Conservation (phyloP, 2,329 filamentous ascomycete species). For the Atkinsonella texensis region DNA sequence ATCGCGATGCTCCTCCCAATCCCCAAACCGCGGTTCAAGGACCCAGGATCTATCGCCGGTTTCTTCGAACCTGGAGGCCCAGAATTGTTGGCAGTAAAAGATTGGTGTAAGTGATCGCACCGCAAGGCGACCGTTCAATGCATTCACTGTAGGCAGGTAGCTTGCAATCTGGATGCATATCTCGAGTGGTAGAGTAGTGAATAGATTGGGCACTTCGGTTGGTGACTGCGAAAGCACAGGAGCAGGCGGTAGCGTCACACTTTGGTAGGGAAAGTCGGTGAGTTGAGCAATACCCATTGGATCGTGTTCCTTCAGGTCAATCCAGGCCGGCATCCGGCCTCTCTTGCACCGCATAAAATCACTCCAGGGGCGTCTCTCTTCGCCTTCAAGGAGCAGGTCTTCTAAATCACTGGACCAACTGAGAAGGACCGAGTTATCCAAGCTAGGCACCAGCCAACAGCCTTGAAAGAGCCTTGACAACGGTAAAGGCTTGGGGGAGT, state of each 20-base stretch:
- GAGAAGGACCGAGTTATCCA: not conserved
- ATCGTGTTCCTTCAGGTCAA: too few species aligned
- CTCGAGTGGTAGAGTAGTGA: not conserved
- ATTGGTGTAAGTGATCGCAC: conserved; percentile 1
- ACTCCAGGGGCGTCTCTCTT: too few species aligned
- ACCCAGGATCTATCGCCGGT: conserved; percentile 6
- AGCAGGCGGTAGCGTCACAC: not conserved
- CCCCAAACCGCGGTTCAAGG: not conserved
- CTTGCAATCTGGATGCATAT: not conserved
- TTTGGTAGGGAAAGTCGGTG: too few species aligned
- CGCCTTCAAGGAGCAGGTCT: too few species aligned
- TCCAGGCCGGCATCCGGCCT: too few species aligned
- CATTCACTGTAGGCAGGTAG: not conserved
- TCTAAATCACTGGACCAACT: not conserved
- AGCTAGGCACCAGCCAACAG: not conserved
- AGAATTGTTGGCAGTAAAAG: conserved; percentile 6
- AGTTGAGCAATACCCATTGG: too few species aligned
- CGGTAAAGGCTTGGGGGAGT: not conserved
- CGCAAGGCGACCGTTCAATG: not conserved
- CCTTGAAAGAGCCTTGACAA: not conserved
- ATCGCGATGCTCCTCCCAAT: not conserved
- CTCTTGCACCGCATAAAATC: too few species aligned
- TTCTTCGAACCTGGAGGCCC: conserved; percentile 7
- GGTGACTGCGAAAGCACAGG: not conserved
- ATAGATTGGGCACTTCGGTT: too few species aligned